phyloP scores from a whole-genome alignment of 345 rosid genomes.

The Tarenaya hassleriana region DNA sequence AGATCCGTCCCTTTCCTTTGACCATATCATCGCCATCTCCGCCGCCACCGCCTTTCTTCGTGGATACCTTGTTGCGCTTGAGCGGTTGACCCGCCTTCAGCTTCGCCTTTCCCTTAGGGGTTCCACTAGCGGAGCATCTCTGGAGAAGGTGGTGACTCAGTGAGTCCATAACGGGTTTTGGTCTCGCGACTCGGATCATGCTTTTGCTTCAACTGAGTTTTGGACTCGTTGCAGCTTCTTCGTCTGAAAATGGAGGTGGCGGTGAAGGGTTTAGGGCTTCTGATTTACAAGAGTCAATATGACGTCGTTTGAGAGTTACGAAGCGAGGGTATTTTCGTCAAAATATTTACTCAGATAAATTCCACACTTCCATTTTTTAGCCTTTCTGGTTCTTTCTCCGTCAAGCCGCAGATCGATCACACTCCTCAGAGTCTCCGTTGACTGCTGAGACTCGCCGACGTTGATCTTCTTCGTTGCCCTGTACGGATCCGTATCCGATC shows the following conservation, averaged over 20 bases:
- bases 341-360: slow-evolving; percentile 12
- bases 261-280: slow-evolving; percentile 14
- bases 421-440: slow-evolving; percentile 27
- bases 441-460: slow-evolving; percentile 26
- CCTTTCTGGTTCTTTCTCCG: neutral
- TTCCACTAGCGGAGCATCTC: slow-evolving; percentile 51
- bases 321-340: slow-evolving; percentile 19
- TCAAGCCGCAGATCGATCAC: slow-evolving; percentile 25
- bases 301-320: neutral
- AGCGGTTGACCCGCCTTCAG: slow-evolving; percentile 38
- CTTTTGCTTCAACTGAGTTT: neutral
- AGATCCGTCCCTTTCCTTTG: slow-evolving; percentile 26
- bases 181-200: slow-evolving; percentile 36
- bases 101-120: slow-evolving; percentile 61
- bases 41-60: slow-evolving; percentile 39
- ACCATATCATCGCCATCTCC: slow-evolving; percentile 25
- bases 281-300: neutral
- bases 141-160: slow-evolving; percentile 34
- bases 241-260: slow-evolving; percentile 11
- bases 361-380: neutral
- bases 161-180: slow-evolving; percentile 21
- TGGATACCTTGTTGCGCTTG: slow-evolving; percentile 47
- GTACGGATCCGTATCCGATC: slow-evolving; percentile 19
- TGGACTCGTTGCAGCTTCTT: slow-evolving; percentile 3
- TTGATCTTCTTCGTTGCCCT: neutral